phyloP scores from a whole-genome alignment of 2,329 filamentous ascomycete genomes.

The Dissoconium aciculare region DNA sequence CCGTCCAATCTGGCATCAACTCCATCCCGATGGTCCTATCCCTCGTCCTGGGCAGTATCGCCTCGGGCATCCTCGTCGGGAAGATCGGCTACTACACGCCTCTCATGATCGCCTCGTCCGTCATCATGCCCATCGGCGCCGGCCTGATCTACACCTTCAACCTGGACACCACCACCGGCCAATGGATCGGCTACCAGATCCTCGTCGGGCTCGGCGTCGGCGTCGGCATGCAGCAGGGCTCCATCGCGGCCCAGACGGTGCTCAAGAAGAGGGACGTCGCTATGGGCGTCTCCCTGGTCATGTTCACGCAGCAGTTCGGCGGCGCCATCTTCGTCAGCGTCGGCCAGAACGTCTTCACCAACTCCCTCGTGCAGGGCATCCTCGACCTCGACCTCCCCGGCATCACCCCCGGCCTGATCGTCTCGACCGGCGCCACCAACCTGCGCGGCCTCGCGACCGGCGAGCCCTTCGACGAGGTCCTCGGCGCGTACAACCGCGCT shows the following conservation, averaged over 20 bases:
- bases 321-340: slow-evolving; percentile 31
- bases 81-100: slow-evolving; percentile 33
- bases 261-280: slow-evolving; percentile 26
- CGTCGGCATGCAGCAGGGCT: slow-evolving; percentile 27
- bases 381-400: slow-evolving; percentile 4
- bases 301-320: slow-evolving; percentile 30
- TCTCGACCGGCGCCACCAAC: slow-evolving; percentile 15
- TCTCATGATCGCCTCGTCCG: slow-evolving; percentile 26
- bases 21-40: slow-evolving; percentile 32
- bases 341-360: slow-evolving; percentile 21
- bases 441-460: slow-evolving; percentile 10
- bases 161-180: slow-evolving; percentile 22
- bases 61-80: slow-evolving; percentile 24
- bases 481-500: slow-evolving; percentile 15
- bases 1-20: slow-evolving; percentile 33
- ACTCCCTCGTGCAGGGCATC: slow-evolving; percentile 4
- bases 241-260: slow-evolving; percentile 27
- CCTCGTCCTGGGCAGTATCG: slow-evolving; percentile 25
- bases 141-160: slow-evolving; percentile 32
- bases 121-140: slow-evolving; percentile 29
- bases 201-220: slow-evolving; percentile 33
- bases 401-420: slow-evolving; percentile 10
- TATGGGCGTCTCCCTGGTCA: slow-evolving; percentile 25
- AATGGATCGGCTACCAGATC: slow-evolving; percentile 37
- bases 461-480: slow-evolving; percentile 6